Percentiles rank a stretch among this genome's conserved stretches.
phyloP scores from a whole-genome alignment of 2,329 filamentous ascomycete genomes.

The Cadophora sp. region DNA sequence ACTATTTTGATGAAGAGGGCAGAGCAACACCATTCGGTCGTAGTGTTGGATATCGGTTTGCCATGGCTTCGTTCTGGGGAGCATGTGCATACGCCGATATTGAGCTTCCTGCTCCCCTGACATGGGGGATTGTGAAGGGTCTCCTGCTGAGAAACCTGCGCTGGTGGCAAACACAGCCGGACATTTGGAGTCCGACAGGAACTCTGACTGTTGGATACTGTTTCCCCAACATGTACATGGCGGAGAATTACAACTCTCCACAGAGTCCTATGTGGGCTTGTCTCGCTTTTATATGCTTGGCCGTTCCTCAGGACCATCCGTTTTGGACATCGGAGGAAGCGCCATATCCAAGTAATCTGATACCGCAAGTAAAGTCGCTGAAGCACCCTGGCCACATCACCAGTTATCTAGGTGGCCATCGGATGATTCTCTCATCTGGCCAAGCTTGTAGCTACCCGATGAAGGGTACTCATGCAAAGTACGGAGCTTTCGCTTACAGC shows the following conservation, averaged over 20 bases:
- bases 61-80: constrained; percentile 85
- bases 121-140: constrained; percentile 82
- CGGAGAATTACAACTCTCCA: constrained; percentile 85
- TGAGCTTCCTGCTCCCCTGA: constrained; percentile 73
- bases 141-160: constrained; percentile 75
- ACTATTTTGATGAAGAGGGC: constrained; percentile 78
- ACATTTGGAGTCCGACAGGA: constrained; percentile 78
- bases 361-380: constrained; percentile 67
- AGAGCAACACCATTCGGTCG: constrained; percentile 79
- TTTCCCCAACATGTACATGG: constrained; percentile 81
- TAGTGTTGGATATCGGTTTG: constrained; percentile 82
- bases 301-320: constrained; percentile 70
- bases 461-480: constrained; percentile 83
- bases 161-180: constrained; percentile 79
- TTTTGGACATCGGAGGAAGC: constrained; percentile 78
- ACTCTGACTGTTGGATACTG: constrained; percentile 78
- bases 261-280: constrained; percentile 79
- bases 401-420: constrained; percentile 74
- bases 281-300: constrained; percentile 76
- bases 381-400: constrained; percentile 76
- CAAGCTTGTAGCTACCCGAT: constrained; percentile 85
- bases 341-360: constrained; percentile 57
- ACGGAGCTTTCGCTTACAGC: constrained; percentile 80
- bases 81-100: constrained; percentile 78
- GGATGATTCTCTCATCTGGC: constrained; percentile 76